Conservation (phyloP, 257 asterid genomes). For the Ophiorrhiza pumila region DNA sequence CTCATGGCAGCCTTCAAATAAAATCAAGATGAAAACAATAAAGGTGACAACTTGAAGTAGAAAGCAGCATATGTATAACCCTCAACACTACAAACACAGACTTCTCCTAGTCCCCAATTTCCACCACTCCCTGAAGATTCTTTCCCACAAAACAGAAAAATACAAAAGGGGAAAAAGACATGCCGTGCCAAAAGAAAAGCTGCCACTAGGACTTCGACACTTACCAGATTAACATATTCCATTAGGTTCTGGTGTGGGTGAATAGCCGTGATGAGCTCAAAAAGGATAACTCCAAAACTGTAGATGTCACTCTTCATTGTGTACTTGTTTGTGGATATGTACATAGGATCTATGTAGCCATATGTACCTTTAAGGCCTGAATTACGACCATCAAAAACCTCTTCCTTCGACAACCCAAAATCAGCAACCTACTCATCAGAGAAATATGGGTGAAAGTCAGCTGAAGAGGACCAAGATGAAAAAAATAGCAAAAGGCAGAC, state of each 20-base stretch:
- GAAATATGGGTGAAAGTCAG: conserved; percentile 11
- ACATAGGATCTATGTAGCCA: conserved; percentile 88
- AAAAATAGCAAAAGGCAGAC: not conserved
- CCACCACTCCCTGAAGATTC: not conserved
- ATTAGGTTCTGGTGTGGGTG: conserved; percentile 95
- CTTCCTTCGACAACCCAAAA: conserved; percentile 97
- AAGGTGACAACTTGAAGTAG: not conserved
- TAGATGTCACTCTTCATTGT: conserved; percentile 88
- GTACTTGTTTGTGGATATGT: conserved; percentile 76
- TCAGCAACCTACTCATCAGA: conserved; percentile 73
- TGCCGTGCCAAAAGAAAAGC: not conserved
- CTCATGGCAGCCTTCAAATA: conserved; percentile 74
- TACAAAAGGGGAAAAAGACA: not conserved
- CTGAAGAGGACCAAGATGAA: conserved; percentile 1
- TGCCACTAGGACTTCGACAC: conserved; percentile 3
- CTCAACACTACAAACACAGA: not conserved
- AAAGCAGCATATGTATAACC: not conserved
- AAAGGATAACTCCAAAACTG: conserved; percentile 91
- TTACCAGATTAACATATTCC: conserved; percentile 95
- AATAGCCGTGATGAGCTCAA: conserved; percentile 94
- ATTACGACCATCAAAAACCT: conserved; percentile 59
- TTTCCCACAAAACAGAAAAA: not conserved
- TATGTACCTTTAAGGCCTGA: conserved; percentile 97
- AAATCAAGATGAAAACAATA: not conserved
- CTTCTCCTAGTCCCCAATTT: not conserved